phyloP scores from a whole-genome alignment of 306 rosid genomes.

The Parietaria judaica region DNA sequence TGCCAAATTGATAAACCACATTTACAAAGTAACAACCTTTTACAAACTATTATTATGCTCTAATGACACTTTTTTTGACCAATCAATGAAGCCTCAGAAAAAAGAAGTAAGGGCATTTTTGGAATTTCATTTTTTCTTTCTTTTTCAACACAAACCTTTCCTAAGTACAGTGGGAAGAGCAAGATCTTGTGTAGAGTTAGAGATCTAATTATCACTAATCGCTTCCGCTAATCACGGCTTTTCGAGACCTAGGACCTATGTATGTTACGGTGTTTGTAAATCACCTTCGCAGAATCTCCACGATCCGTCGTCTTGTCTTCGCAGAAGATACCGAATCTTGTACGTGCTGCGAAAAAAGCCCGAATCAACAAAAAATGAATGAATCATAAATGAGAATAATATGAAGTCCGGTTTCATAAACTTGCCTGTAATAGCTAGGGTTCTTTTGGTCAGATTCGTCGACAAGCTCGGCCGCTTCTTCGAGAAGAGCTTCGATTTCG shows the following conservation, averaged over 20 bases:
- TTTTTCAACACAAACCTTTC: too few relatives aligned
- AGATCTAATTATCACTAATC: too few relatives aligned
- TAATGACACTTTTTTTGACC: too few relatives aligned
- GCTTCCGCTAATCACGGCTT: too few relatives aligned
- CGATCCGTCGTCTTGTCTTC: slow-evolving; percentile 76
- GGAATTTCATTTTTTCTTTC: too few relatives aligned
- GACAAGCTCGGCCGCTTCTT: slow-evolving; percentile 98
- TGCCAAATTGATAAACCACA: too few relatives aligned
- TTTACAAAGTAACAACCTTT: too few relatives aligned
- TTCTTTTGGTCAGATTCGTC: slow-evolving; percentile 53
- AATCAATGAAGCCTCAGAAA: too few relatives aligned
- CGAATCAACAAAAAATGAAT: neutral
- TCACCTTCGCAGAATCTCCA: slow-evolving; percentile 90
- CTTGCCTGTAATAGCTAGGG: slow-evolving; percentile 81
- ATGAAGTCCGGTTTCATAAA: neutral
- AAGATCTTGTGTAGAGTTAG: too few relatives aligned
- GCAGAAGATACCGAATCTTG: slow-evolving; percentile 65
- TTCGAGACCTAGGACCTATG: slow-evolving; percentile 6
- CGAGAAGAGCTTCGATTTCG: slow-evolving; percentile 72
- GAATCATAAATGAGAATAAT: neutral
- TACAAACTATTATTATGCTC: too few relatives aligned
- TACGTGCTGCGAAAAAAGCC: slow-evolving; percentile 57
- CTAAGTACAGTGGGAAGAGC: too few relatives aligned
- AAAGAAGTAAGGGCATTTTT: too few relatives aligned
- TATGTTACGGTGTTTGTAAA: slow-evolving; percentile 40